These are phyloP conservation scores for Pezicula radicicola DNA, from an alignment of 2,329 filamentous ascomycete genomes.

Conservation along the genomic window DNA sequence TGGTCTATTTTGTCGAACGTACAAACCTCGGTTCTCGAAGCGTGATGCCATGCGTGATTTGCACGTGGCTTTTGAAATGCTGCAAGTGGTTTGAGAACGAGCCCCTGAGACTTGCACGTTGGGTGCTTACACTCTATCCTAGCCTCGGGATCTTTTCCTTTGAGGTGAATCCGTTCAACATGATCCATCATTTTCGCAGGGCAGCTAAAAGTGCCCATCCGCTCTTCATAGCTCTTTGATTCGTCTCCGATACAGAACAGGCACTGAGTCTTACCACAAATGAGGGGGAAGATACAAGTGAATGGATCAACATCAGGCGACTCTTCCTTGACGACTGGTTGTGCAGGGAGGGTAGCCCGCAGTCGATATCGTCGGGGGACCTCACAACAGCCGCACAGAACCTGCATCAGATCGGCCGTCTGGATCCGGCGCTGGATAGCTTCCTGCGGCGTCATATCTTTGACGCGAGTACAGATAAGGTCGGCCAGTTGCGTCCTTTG, in stretches of 20 bases:
- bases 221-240: slow-evolving; percentile 13
- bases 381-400: slow-evolving; percentile 6
- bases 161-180: slow-evolving; percentile 14
- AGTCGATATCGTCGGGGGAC: slow-evolving; percentile 7
- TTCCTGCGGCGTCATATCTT: slow-evolving; percentile 8
- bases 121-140: too few species aligned
- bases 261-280: slow-evolving; percentile 11
- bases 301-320: slow-evolving; percentile 3
- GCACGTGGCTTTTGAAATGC: slow-evolving; percentile 21
- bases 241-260: slow-evolving; percentile 12
- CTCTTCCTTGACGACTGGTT: slow-evolving; percentile 4
- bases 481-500: slow-evolving; percentile 10
- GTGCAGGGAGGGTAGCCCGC: neutral
- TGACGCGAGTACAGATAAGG: slow-evolving; percentile 10
- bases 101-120: slow-evolving; percentile 9
- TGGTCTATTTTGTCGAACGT: slow-evolving; percentile 4
- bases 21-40: too few species aligned
- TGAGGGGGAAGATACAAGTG: slow-evolving; percentile 5
- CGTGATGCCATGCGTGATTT: slow-evolving; percentile 14
- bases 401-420: slow-evolving; percentile 8
- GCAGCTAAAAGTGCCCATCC: slow-evolving; percentile 12
- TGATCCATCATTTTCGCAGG: slow-evolving; percentile 14
- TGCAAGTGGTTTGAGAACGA: slow-evolving; percentile 20
- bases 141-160: slow-evolving; percentile 1
- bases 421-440: slow-evolving; percentile 10